phyloP scores from a whole-genome alignment of 345 rosid genomes.

The Punica granatum region DNA sequence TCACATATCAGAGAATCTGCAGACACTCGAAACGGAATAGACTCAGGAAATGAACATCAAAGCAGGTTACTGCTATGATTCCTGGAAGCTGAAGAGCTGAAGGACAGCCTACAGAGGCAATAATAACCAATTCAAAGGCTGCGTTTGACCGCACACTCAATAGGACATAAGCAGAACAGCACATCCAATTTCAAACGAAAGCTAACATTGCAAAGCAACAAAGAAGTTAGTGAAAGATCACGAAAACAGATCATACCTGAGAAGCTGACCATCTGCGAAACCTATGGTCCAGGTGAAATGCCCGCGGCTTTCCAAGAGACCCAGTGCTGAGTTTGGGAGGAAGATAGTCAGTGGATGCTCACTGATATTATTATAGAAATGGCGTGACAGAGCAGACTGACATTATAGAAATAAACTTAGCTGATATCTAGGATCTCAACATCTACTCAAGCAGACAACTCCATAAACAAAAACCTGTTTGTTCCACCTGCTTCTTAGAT shows the following conservation, averaged over 20 bases:
- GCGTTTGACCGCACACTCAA: neutral
- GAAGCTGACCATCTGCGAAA: too few relatives aligned
- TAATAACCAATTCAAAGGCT: too few relatives aligned
- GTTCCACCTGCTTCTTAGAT: too few relatives aligned
- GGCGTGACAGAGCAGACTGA: too few relatives aligned
- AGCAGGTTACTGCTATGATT: too few relatives aligned
- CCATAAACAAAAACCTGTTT: neutral
- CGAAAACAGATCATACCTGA: neutral
- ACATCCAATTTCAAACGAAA: neutral
- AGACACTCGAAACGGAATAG: neutral
- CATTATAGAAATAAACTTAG: neutral
- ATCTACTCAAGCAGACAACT: neutral
- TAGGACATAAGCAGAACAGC: neutral
- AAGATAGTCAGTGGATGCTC: neutral
- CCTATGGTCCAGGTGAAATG: too few relatives aligned
- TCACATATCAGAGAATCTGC: slow-evolving; percentile 58
- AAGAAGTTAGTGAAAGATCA: too few relatives aligned
- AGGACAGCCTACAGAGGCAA: neutral
- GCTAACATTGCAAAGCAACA: neutral
- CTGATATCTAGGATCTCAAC: neutral
- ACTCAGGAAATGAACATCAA: neutral
- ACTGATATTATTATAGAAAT: too few relatives aligned
- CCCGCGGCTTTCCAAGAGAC: neutral
- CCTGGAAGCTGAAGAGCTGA: too few relatives aligned
- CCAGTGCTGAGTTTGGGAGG: too few relatives aligned